phyloP scores from a whole-genome alignment of 2,329 filamentous ascomycete species.

The Lasiodiplodia citricola region DNA sequence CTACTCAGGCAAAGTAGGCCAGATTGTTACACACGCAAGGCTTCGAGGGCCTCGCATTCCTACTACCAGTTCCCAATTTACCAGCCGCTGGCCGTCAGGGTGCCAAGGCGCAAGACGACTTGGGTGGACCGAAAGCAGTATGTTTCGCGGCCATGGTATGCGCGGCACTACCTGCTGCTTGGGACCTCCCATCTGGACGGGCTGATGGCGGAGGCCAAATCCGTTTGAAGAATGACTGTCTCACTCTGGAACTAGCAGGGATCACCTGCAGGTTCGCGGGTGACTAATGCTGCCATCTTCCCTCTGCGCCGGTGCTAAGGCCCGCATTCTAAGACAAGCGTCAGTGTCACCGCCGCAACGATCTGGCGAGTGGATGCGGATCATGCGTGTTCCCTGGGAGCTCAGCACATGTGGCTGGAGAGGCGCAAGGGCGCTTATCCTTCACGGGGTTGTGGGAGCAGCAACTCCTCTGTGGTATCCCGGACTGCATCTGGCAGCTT shows the following conservation, averaged over 20 bases:
- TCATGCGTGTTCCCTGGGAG: slow-evolving; percentile 22
- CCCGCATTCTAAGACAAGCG: slow-evolving; percentile 26
- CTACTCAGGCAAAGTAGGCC: slow-evolving; percentile 15
- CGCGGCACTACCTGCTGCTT: slow-evolving; percentile 27
- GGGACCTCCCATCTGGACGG: slow-evolving; percentile 16
- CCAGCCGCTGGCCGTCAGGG: slow-evolving; percentile 19
- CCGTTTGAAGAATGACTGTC: slow-evolving; percentile 29
- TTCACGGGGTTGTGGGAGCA: slow-evolving; percentile 10
- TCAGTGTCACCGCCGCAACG: slow-evolving; percentile 23
- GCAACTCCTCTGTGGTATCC: neutral
- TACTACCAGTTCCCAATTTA: slow-evolving; percentile 27
- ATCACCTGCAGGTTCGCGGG: slow-evolving; percentile 23
- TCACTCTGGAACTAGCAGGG: slow-evolving; percentile 27
- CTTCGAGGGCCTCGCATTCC: slow-evolving; percentile 27
- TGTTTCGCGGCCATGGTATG: slow-evolving; percentile 29
- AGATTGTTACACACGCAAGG: slow-evolving; percentile 24
- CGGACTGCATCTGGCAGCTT: slow-evolving; percentile 22
- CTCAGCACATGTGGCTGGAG: slow-evolving; percentile 24
- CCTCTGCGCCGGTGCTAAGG: slow-evolving; percentile 24
- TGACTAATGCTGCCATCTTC: slow-evolving; percentile 25
- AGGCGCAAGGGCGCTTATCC: slow-evolving; percentile 25
- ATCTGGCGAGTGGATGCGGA: slow-evolving; percentile 25
- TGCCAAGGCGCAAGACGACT: slow-evolving; percentile 25
- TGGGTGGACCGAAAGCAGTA: slow-evolving; percentile 29
- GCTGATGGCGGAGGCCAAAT: slow-evolving; percentile 24